Base-by-base conservation (phyloP, 2,329 filamentous ascomycete genomes). In the Fusarium secorum region DNA sequence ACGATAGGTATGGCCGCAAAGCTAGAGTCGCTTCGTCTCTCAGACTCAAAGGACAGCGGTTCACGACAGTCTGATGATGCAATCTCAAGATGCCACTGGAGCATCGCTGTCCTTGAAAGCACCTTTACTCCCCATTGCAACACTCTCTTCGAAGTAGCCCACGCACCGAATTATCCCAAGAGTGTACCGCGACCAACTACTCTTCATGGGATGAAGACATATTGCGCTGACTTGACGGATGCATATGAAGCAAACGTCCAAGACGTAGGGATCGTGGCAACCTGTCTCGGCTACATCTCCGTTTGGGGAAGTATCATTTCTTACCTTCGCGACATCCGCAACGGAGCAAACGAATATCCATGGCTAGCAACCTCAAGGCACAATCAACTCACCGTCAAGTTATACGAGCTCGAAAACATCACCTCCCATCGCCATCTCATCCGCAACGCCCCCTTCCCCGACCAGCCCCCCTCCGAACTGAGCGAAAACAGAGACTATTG, bases 1-100 rank as follows among this genome's bases (percentile, higher is more conserved):
- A 73, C 73, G 38, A 70, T 75, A 2, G 73, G 73, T 1, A 72
- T 71, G 24, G 67, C 59, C 8, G 67, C 70, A 3, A 72, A 75
- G 33, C 46, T 75, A 0, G 66, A 75, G 15, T 66, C 72, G 0
- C 49, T 71, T n/a, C 67, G 72, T 5, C 30, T 74, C 0, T 68
- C 54, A 2, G 41, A 53, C 11, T 18, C 55, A 10, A 46, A 49
- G 2, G 10, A 8, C 3, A 32, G 35, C 1, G 9, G 36, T 11
- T 20, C 59, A 0, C 48, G 36, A 6, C 48, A 54, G 0, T 54
- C 35, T 0, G 64, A 61, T 1, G 72, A 75, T 26, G 60, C 65
- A 0, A 55, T 59, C 1, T 65, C 60, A 10, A 58, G 73, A 1
- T 75, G 73, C 3, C 70, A 74, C 13, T 75, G 73, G 72, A 72